These are phyloP conservation scores for Solanum pimpinellifolium DNA, from an alignment of 257 asterid species.

Conservation along the genomic window DNA sequence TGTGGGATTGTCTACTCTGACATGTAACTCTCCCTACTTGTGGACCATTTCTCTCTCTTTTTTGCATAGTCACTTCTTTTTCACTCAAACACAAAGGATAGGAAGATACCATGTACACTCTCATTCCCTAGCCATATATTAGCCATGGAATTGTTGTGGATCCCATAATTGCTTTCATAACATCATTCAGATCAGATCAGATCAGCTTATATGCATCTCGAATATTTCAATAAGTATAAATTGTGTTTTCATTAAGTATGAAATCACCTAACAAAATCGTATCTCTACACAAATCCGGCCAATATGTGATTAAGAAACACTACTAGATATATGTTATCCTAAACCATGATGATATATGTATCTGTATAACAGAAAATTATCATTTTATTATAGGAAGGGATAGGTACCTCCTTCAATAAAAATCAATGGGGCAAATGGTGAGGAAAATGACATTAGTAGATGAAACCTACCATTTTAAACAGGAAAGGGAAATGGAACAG, in stretches of 20 bases:
- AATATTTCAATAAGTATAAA: neutral
- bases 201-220: neutral
- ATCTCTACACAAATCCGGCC: neutral
- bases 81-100: constrained; percentile 25
- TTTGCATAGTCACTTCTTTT: constrained; percentile 1
- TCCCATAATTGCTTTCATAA: neutral
- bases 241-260: neutral
- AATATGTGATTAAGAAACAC: neutral
- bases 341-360: neutral
- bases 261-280: neutral
- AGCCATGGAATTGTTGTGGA: constrained; percentile 10
- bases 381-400: neutral
- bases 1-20: constrained; percentile 61
- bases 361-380: constrained; percentile 2
- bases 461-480: constrained; percentile 9
- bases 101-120: constrained; percentile 14
- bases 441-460: constrained; percentile 24
- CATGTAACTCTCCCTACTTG: constrained; percentile 22
- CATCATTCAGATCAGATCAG: neutral
- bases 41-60: constrained; percentile 28
- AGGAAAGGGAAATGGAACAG: neutral
- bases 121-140: constrained; percentile 27
- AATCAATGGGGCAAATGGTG: constrained; percentile 24
- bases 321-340: neutral
- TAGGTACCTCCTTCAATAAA: constrained; percentile 1